Conservation (phyloP, 169 alveolate genomes). For the Plasmodium cynomolgi region DNA sequence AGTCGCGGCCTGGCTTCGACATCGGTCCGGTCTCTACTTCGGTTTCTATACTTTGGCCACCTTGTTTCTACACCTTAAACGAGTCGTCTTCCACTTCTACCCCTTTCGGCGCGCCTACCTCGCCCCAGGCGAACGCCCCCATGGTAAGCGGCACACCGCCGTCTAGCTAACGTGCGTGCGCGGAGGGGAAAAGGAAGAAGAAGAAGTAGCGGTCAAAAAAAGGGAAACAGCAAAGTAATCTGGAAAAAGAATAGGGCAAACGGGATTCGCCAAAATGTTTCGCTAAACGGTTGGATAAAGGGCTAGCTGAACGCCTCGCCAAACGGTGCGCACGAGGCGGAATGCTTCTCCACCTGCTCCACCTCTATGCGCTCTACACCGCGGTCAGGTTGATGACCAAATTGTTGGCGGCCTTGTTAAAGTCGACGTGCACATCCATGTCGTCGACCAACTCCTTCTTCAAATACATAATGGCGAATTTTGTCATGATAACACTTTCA, state of each 20-base stretch:
- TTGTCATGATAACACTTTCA: constrained; percentile 75
- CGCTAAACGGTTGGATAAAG: too few species aligned
- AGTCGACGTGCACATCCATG: constrained; percentile 64
- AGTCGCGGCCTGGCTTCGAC: background rate
- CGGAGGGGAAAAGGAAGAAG: background rate
- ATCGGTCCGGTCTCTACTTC: background rate
- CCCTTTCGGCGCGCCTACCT: background rate
- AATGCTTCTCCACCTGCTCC: background rate
- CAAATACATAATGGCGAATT: constrained; percentile 68
- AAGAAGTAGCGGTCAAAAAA: background rate
- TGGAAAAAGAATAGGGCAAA: background rate
- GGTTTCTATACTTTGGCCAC: background rate
- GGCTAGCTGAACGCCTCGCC: background rate
- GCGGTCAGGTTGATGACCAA: constrained; percentile 42
- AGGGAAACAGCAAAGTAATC: background rate
- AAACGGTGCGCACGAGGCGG: too few species aligned
- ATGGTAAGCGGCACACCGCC: background rate
- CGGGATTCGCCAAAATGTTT: background rate
- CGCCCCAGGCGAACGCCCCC: background rate
- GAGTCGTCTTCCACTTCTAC: background rate
- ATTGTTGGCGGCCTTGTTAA: constrained; percentile 2
- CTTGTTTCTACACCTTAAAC: background rate
- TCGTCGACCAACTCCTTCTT: constrained; percentile 66
- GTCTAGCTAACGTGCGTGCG: background rate
- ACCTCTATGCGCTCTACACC: background rate